Conservation (phyloP, 2,329 filamentous ascomycete species). For the Sarocladium strictum region DNA sequence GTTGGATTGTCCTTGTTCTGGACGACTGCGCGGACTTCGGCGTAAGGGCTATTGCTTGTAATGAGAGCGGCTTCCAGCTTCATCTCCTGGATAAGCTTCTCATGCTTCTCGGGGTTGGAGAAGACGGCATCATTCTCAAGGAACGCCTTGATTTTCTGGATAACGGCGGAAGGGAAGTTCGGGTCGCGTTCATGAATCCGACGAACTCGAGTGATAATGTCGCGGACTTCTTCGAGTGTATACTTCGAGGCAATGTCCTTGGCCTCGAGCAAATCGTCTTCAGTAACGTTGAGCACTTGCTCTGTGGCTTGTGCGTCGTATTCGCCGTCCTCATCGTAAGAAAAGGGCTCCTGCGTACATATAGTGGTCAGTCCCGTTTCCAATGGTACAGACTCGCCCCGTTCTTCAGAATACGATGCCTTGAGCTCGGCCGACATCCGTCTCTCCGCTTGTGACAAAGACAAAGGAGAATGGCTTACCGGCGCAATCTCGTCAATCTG, state of each 20-base stretch:
- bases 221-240: slow-evolving; percentile 35
- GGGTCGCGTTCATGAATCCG: slow-evolving; percentile 36
- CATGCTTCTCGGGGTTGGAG: slow-evolving; percentile 37
- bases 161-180: slow-evolving; percentile 33
- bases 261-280: slow-evolving; percentile 39
- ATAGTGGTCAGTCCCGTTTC: background rate
- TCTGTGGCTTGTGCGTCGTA: slow-evolving; percentile 25
- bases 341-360: slow-evolving; percentile 25
- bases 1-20: slow-evolving; percentile 48
- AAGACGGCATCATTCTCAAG: slow-evolving; percentile 39
- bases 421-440: too few relatives aligned
- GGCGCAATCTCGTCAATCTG: background rate
- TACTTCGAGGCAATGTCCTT: slow-evolving; percentile 36
- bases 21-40: slow-evolving; percentile 50
- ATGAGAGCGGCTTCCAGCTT: slow-evolving; percentile 49
- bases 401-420: too few relatives aligned
- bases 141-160: slow-evolving; percentile 35
- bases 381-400: background rate
- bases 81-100: slow-evolving; percentile 45
- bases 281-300: slow-evolving; percentile 38
- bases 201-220: slow-evolving; percentile 34
- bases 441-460: too few relatives aligned
- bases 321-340: slow-evolving; percentile 32
- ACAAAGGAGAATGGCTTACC: background rate
- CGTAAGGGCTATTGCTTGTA: slow-evolving; percentile 50